Evolutionary conservation across 2,329 filamentous ascomycete genomes (phyloP).

Genomic region (Blumeriella jaapii): DNA sequence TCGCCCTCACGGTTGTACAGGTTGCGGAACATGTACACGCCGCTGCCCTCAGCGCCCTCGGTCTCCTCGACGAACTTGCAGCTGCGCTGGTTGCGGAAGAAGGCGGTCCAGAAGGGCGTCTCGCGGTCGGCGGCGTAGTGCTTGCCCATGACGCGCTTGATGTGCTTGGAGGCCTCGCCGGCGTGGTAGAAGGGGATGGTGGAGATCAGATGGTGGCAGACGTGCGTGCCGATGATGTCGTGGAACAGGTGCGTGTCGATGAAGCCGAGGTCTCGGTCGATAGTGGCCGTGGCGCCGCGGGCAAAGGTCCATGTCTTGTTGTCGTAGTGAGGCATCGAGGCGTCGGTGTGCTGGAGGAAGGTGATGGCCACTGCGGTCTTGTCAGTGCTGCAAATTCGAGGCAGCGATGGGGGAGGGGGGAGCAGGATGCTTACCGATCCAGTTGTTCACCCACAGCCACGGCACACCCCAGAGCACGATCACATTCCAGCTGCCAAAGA

Average conservation of each 20-base stretch:
- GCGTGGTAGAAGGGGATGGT: conserved; percentile 51
- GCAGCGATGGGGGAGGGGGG: conserved; percentile 2
- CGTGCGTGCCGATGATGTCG: conserved; percentile 52
- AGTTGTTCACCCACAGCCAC: conserved; percentile 46
- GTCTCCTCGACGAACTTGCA: conserved; percentile 29
- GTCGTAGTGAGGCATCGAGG: conserved; percentile 44
- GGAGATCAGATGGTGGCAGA: conserved; percentile 51
- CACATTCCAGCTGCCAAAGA: conserved; percentile 45
- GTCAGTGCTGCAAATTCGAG: conserved; percentile 5
- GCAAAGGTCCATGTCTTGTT: conserved; percentile 49
- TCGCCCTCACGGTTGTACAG: conserved; percentile 21
- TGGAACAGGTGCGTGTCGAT: conserved; percentile 55
- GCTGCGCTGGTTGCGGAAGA: conserved; percentile 25
- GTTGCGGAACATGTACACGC: conserved; percentile 27
- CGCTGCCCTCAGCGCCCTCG: conserved; percentile 24
- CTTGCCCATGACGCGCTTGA: conserved; percentile 43
- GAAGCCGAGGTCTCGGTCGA: conserved; percentile 54
- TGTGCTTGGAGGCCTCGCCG: conserved; percentile 44
- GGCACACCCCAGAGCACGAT: conserved; percentile 50
- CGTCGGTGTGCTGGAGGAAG: conserved; percentile 62
- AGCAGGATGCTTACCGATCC: conserved; percentile 39
- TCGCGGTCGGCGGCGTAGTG: conserved; percentile 35
- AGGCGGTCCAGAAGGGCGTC: conserved; percentile 28
- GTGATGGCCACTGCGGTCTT: conserved; percentile 51
- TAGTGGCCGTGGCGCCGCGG: conserved; percentile 48